Base-by-base conservation (phyloP, 164 flowering plant genomes). In the Piper betle region DNA sequence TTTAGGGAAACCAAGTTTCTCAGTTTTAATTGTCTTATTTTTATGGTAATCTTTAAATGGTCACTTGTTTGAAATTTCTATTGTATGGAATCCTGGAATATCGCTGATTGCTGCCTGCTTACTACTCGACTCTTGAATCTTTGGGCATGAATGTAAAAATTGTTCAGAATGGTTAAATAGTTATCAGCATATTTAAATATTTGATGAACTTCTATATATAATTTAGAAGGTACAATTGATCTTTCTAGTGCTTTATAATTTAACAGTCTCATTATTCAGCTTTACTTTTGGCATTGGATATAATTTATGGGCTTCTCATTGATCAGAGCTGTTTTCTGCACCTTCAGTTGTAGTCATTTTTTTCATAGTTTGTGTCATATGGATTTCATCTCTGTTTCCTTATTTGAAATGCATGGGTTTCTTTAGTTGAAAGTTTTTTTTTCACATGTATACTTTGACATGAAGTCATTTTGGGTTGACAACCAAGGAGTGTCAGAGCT, bases 381-480 rank as follows among this genome's bases (percentile, higher is more conserved):
- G 9, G 9, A 54, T 3, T 18, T 8, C n/a, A 20, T 20, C 57
- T 16, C 16, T 18, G 20, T 54, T 17, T 54, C 25, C 8, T 3
- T 54, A 20, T 54, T 25, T 4, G 15, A 6, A 46, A 10, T 10
- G 15, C 15, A 46, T 46, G 12, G 2, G 18, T 20, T 25, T 10
- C 7, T 10, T 17, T 12, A 54, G 33, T 25, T 25, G 33, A 8
- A 54, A 2, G 37, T 54, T 54, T 54, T 54, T 54, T 10, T 54
- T 25, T 16, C 18, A 40, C 37, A 55, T 12, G 8, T 20, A 42
- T 55, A 55, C 52, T 59, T 64, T 58, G 48, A n/a, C 60, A 55
- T 81, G 77, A 39, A 91, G 99, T 75, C 89, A 61, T 94, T 86
- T 74, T 87, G 96, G 97, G 73, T 94, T 71, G 99, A 94, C 66